Evolutionary conservation across 768 basidiomycete species (phyloP), one percentile per base, ranked within the genome.

Genomic region (Baorangia bicolor): DNA sequence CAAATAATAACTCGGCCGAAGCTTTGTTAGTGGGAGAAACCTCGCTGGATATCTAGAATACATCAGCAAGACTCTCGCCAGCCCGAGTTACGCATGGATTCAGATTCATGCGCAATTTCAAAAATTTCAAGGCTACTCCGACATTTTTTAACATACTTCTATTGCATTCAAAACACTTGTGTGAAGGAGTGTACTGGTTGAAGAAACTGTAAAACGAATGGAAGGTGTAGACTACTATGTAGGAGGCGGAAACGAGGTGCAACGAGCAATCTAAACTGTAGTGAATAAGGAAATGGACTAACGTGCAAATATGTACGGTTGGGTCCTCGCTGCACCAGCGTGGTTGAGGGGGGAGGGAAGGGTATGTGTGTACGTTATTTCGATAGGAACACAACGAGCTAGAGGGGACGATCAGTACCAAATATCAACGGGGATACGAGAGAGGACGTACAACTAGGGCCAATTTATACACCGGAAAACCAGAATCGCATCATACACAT

Each of bases 401-500:
- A 41, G 3, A 53, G 6, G 8, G 21, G 5, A 18, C 9, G 4
- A 25, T 72, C 54, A 72, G 51, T 18, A 42, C 23, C 5, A 13
- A n/a, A 13, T 28, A 27, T 35, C 37, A 20, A 34, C 21, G 13
- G 7, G 5, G 1, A 31, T 10, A 8, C 1, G 6, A 16, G 3
- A 35, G 5, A n/a, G 16, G 16, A 62, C 69, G 18, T 48, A 70
- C 69, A 59, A 60, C 66, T 44, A 55, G 66, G 64, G 56, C 69
- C 68, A 62, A 51, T 50, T 42, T 64, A 58, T 52, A 71, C 61
- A 63, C 47, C 64, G 59, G 69, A 71, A 60, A 67, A 71, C 56
- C 69, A 66, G 43, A 31, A 69, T 65, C 69, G 67, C 71, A 71
- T 49, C 69, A 71, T 71, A 60, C 62, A 73, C 71, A 60, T 64